Conservation (phyloP, 345 rosid genomes). For the Dovyalis caffra region DNA sequence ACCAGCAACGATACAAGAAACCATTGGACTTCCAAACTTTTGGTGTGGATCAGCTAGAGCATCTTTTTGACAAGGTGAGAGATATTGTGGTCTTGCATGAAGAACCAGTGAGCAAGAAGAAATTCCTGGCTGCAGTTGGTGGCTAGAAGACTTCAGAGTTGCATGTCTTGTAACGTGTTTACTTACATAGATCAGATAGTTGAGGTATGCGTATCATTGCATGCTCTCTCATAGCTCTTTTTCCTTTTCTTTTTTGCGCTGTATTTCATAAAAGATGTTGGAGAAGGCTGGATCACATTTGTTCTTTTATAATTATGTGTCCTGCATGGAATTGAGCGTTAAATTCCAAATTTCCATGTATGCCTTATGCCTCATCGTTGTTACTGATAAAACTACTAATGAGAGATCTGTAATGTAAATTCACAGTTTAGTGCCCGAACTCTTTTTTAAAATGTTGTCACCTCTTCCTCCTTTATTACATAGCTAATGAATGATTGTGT, state of each 20-base stretch:
- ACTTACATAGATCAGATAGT: neutral
- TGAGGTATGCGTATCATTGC: neutral
- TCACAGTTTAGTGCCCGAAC: neutral
- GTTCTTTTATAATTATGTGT: slow-evolving; percentile 3
- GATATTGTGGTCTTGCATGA: slow-evolving; percentile 58
- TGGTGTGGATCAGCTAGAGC: slow-evolving; percentile 72
- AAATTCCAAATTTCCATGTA: slow-evolving; percentile 6
- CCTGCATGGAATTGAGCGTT: slow-evolving; percentile 12
- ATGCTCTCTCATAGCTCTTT: neutral
- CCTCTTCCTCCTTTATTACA: neutral
- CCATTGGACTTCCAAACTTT: slow-evolving; percentile 47
- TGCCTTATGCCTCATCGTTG: slow-evolving; percentile 5
- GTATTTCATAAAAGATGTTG: neutral
- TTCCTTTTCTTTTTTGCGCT: neutral
- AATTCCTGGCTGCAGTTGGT: slow-evolving; percentile 47
- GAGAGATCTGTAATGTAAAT: neutral
- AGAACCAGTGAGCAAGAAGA: slow-evolving; percentile 48
- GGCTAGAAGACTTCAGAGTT: slow-evolving; percentile 26
- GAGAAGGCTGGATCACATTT: slow-evolving; percentile 11
- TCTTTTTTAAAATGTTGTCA: neutral
- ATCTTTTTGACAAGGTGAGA: slow-evolving; percentile 59
- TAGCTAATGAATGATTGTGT: neutral
- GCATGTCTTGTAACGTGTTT: neutral
- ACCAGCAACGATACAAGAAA: slow-evolving; percentile 81
- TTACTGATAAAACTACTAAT: slow-evolving; percentile 5